Evolutionary conservation across 306 rosid species (phyloP).

Genomic region (Cicer pinnatifidum): DNA sequence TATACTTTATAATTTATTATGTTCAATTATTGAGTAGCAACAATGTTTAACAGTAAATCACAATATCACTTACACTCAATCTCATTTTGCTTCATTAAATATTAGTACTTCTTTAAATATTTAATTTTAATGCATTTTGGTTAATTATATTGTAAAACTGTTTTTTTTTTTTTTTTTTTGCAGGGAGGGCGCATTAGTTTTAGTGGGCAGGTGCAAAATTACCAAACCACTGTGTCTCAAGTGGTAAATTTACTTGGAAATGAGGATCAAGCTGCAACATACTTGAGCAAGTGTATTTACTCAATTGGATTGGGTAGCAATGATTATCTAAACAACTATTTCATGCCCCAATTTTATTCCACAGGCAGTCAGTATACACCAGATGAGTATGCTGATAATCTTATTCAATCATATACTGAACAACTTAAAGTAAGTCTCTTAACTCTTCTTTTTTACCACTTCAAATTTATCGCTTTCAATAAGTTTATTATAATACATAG

Average conservation of each 20-base stretch:
- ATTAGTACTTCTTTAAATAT: neutral
- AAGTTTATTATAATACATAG: neutral
- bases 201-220: conserved; percentile 78
- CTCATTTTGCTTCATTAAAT: neutral
- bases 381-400: conserved; percentile 67
- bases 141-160: neutral
- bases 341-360: conserved; percentile 73
- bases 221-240: conserved; percentile 67
- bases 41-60: no score
- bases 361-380: conserved; percentile 65
- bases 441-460: neutral
- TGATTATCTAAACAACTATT: conserved; percentile 93
- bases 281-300: conserved; percentile 79
- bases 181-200: conserved; percentile 81
- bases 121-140: neutral
- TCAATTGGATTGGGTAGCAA: conserved; percentile 92
- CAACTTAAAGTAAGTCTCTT: conserved; percentile 63
- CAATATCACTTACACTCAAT: no score
- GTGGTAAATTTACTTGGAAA: conserved; percentile 70
- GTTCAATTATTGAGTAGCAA: no score
- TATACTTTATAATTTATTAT: no score
- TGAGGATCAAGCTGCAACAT: conserved; percentile 70
- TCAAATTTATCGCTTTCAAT: neutral
- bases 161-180: conserved; percentile 14
- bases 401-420: conserved; percentile 58